Evolutionary conservation across 805 yeast species (phyloP), one percentile per base, ranked within the genome.

Genomic region (Kurtzmaniella fragi): DNA sequence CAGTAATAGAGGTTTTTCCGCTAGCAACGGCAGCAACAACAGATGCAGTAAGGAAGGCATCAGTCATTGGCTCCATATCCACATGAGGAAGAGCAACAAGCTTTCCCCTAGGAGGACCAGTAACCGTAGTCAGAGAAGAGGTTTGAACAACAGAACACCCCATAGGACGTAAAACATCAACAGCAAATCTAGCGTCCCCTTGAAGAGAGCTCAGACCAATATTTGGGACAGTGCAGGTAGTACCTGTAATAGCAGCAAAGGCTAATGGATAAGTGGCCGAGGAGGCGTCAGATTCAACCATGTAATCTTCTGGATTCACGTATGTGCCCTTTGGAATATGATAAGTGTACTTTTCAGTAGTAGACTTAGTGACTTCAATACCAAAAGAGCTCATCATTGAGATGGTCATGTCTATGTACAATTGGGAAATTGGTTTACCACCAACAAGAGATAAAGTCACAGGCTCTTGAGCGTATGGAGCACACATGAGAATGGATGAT

Each of bases 1-100:
- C 99, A 28, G 84, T 80, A 52, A 93, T 93, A 5, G 84, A 75
- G 11, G 97, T 91, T 25, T 50, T 53, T 32, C 62, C 69, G 16
- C 45, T 46, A 3, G 96, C 95, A 31, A 85, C 75, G n/a, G 99
- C 96, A 27, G 98, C 99, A 14, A 89, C 95, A 10, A 93, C 97
- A 39, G 95, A 78, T 0, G 99, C 99, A 12, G 99, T 93, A 53
- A 93, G 70, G 59, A 93, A 93, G 0, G 99, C 99, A 63, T 93
- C 99, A 0, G 99, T 93, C 99, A 93, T 93, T 39, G 99, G 98
- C 65, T 93, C 99, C 99, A 93, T 93, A 58, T 93, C 97, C 41
- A 93, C 83, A 45, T 70, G 75, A 10, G 79, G 69, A 46, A 93
- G 68, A 5, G 95, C 86, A 52, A 71, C 75, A 47, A 93, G 71